Evolutionary conservation across 345 rosid genomes (phyloP).

Genomic region (Eucalyptus erythrocorys): DNA sequence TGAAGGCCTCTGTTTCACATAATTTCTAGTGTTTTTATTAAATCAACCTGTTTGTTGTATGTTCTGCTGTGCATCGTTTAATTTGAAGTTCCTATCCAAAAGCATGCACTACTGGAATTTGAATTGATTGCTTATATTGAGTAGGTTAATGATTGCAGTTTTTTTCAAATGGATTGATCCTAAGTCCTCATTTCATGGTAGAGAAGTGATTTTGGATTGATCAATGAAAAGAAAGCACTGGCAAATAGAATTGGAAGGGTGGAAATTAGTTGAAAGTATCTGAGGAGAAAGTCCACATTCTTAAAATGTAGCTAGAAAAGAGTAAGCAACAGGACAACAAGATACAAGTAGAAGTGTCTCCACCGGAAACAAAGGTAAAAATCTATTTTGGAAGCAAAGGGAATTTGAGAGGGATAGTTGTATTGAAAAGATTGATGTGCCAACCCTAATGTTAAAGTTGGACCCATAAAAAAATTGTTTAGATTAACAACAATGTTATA

Average conservation of each 20-base stretch:
- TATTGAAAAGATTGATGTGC: too few relatives aligned
- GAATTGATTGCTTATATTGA: neutral
- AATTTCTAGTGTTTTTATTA: too few relatives aligned
- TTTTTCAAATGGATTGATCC: neutral
- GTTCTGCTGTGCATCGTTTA: neutral
- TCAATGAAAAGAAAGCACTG: neutral
- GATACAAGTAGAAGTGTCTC: too few relatives aligned
- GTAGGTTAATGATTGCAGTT: neutral
- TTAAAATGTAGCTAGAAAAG: too few relatives aligned
- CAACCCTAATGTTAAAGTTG: too few relatives aligned
- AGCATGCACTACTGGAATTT: neutral
- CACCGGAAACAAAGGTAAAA: too few relatives aligned
- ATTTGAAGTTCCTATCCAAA: neutral
- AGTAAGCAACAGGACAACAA: too few relatives aligned
- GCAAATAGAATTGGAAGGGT: neutral
- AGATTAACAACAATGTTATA: too few relatives aligned
- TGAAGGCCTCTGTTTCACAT: too few relatives aligned
- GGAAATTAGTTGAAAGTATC: neutral
- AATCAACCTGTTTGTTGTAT: neutral
- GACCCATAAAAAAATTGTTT: too few relatives aligned
- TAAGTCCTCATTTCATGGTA: neutral
- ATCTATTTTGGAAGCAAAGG: neutral
- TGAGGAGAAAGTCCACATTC: neutral
- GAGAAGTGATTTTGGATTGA: neutral
- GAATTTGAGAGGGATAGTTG: too few relatives aligned